These are phyloP conservation scores for Phaffia rhodozyma DNA, from an alignment of 1,284 basidiomycete species.

Conservation along the genomic window DNA sequence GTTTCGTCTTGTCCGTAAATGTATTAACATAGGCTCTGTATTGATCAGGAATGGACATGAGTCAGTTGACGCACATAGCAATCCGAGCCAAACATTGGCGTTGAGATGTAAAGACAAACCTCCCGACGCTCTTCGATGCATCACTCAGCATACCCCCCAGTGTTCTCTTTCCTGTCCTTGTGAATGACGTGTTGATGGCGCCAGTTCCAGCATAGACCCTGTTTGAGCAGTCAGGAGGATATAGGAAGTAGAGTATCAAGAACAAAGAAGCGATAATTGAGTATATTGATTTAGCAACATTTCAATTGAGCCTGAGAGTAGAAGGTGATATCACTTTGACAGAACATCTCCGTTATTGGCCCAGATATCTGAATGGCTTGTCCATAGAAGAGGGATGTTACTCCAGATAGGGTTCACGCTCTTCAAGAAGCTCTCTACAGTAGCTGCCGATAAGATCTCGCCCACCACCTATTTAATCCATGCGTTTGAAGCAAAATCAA, in stretches of 20 bases:
- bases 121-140: slow-evolving; percentile 80
- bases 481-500: neutral
- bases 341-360: slow-evolving; percentile 89
- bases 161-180: slow-evolving; percentile 84
- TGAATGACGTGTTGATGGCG: slow-evolving; percentile 88
- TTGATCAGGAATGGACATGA: neutral
- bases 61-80: neutral
- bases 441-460: slow-evolving; percentile 55
- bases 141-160: slow-evolving; percentile 84
- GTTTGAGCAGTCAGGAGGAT: slow-evolving; percentile 13
- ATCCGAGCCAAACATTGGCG: neutral
- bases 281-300: no score
- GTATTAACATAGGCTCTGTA: slow-evolving; percentile 89
- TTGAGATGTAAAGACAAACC: slow-evolving; percentile 22
- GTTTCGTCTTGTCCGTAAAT: slow-evolving; percentile 92
- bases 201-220: slow-evolving; percentile 95
- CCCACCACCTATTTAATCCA: slow-evolving; percentile 12
- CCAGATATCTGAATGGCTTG: slow-evolving; percentile 83
- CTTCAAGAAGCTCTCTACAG: slow-evolving; percentile 45
- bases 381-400: slow-evolving; percentile 52
- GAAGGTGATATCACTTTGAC: slow-evolving; percentile 36
- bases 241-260: slow-evolving; percentile 24
- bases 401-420: slow-evolving; percentile 23
- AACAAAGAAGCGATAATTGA: no score
- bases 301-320: no score